phyloP scores from a whole-genome alignment of 2,329 filamentous ascomycete species.

The Mycogone perniciosa region DNA sequence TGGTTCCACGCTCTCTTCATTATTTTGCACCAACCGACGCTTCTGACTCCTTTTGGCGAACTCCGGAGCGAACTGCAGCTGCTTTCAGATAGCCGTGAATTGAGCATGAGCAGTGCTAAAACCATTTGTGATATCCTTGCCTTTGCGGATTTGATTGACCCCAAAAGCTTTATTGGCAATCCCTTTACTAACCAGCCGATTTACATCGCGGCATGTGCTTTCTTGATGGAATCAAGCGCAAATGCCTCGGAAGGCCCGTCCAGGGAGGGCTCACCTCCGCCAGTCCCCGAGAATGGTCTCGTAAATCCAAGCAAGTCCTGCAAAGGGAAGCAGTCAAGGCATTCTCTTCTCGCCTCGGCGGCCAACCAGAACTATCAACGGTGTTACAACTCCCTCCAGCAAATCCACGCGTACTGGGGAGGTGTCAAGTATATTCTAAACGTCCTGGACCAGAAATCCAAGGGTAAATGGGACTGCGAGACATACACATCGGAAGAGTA shows the following conservation, averaged over 20 bases:
- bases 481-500: conserved; percentile 67
- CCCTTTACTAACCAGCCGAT: conserved; percentile 88
- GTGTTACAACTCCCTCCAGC: conserved; percentile 77
- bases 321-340: conserved; percentile 47
- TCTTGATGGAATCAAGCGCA: conserved; percentile 73
- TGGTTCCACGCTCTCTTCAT: conserved; percentile 88
- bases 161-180: conserved; percentile 79
- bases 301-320: conserved; percentile 10
- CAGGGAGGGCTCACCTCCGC: conserved; percentile 47
- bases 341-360: conserved; percentile 70
- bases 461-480: conserved; percentile 75
- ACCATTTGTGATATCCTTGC: conserved; percentile 85
- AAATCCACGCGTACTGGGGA: conserved; percentile 79
- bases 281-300: conserved; percentile 5
- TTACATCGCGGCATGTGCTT: conserved; percentile 85
- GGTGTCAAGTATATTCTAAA: conserved; percentile 83
- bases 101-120: conserved; percentile 83
- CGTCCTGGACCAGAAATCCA: conserved; percentile 78
- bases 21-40: conserved; percentile 74
- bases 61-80: conserved; percentile 59
- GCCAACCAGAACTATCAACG: conserved; percentile 83
- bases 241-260: conserved; percentile 57
- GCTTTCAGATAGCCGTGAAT: conserved; percentile 71
- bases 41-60: conserved; percentile 68
- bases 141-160: conserved; percentile 79